Base-by-base conservation (phyloP, 768 basidiomycete genomes). In the Lactifluus subvellereus region DNA sequence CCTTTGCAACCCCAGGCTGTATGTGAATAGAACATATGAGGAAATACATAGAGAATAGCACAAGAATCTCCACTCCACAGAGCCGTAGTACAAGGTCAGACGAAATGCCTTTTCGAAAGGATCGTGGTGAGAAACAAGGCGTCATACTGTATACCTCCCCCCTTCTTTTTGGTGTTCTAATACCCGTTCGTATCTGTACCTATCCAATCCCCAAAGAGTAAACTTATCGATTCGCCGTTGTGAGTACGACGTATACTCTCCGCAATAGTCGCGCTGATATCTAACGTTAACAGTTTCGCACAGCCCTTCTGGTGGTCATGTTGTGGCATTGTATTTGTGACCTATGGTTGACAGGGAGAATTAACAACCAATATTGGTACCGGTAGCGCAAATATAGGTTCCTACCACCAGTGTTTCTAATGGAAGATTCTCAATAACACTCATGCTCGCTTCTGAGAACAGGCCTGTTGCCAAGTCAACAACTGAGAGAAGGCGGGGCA, bases 291-390 rank as follows among this genome's bases (percentile, higher is more conserved):
- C 58, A 99, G 79, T 73, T 97, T 98, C 38, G 83, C 78, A 70
- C 86, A 87, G 37, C 72, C 71, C 3, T 69, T 75, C 68, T 82
- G 77, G 68, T 94, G 87, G 58, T 85, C 79, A 53, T 72, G 80
- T 79, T 97, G 94, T 18, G 94, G 94, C 62, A 96, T 87, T 14
- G 95, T 92, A 76, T 99, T 99, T 53, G 97, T 97, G 42, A 98
- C 94, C 87, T 93, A 69, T 35, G 11, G 14, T 40, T 16, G 30
- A 22, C 7, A 63, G 62, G 43, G 40, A 38, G 43, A 50, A 48
- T 35, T 40, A 59, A 42, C 37, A 13, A 7, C 20, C 18, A 30
- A 33, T 9, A 32, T 55, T 37, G 56, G 43, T 30, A 51, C 53
- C 35, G 6, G 13, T n/a, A 14, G 40, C 30, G 37, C 7, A 61